These are phyloP conservation scores for Capsicum chinense DNA, from an alignment of 257 asterid species.

Conservation along the genomic window DNA sequence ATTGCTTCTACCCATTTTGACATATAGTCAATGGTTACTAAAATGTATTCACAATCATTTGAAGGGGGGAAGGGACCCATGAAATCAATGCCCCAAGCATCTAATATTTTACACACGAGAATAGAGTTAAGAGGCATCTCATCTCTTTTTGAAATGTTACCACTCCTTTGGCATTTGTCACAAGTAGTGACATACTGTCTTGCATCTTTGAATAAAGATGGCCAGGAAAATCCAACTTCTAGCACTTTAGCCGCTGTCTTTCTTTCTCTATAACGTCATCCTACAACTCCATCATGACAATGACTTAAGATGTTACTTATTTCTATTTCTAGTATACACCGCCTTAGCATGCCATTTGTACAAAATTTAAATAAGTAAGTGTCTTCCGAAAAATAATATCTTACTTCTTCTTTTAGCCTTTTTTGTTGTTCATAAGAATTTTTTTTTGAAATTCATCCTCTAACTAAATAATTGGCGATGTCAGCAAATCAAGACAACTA, in stretches of 20 bases:
- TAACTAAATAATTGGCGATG: no score
- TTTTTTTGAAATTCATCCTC: neutral
- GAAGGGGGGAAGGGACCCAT: no score
- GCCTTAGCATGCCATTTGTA: neutral
- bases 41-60: no score
- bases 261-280: neutral
- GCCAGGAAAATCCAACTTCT: neutral
- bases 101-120: no score
- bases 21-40: no score
- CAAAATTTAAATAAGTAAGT: neutral
- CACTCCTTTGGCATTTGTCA: neutral
- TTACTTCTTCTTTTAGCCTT: no score
- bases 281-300: neutral
- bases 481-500: no score
- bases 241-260: neutral
- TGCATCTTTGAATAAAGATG: neutral
- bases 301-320: neutral
- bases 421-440: neutral
- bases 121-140: no score
- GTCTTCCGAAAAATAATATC: neutral
- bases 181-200: neutral
- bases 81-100: no score
- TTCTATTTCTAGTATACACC: neutral
- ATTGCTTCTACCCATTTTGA: neutral
- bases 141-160: no score